These are phyloP conservation scores for Cercospora nicotianae DNA, from an alignment of 2,329 filamentous ascomycete genomes.

Conservation along the genomic window DNA sequence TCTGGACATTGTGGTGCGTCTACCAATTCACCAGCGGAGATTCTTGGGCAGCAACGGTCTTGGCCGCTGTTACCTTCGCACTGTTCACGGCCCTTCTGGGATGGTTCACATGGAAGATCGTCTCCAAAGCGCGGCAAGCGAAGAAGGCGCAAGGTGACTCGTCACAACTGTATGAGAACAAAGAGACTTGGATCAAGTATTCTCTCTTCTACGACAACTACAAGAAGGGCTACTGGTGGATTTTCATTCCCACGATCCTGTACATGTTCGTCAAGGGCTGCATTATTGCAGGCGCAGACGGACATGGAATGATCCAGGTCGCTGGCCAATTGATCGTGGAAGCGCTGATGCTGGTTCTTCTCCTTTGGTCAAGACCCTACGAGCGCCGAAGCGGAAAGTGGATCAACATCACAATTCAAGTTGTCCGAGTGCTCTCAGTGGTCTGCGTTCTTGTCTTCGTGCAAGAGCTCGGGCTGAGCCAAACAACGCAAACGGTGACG, in stretches of 20 bases:
- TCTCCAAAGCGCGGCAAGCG: slow-evolving; percentile 69
- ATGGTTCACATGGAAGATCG: slow-evolving; percentile 85
- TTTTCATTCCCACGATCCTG: slow-evolving; percentile 84
- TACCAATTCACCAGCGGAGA: slow-evolving; percentile 94
- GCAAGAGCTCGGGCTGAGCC: slow-evolving; percentile 81
- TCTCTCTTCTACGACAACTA: slow-evolving; percentile 96
- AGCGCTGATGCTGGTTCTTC: slow-evolving; percentile 70
- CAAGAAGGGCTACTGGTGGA: slow-evolving; percentile 94
- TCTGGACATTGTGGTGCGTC: slow-evolving; percentile 94
- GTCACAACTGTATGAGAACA: slow-evolving; percentile 77
- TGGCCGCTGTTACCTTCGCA: slow-evolving; percentile 77
- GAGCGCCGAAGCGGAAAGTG: slow-evolving; percentile 83
- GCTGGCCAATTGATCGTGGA: slow-evolving; percentile 80
- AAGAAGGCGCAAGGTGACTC: slow-evolving; percentile 74
- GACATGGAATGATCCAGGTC: slow-evolving; percentile 79
- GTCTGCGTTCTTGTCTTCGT: slow-evolving; percentile 90
- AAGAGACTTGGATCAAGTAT: slow-evolving; percentile 91
- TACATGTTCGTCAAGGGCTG: slow-evolving; percentile 91
- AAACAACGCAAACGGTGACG: slow-evolving; percentile 91
- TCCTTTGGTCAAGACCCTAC: slow-evolving; percentile 84
- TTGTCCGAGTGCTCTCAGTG: slow-evolving; percentile 84
- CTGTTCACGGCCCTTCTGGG: slow-evolving; percentile 78
- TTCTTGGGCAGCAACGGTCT: slow-evolving; percentile 84
- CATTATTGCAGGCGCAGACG: slow-evolving; percentile 80
- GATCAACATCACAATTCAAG: slow-evolving; percentile 90